A percentile compares a stretch with the other conserved stretches of the same genome.
Conservation (phyloP, 768 basidiomycete genomes). For the Sarcomyxa edulis region DNA sequence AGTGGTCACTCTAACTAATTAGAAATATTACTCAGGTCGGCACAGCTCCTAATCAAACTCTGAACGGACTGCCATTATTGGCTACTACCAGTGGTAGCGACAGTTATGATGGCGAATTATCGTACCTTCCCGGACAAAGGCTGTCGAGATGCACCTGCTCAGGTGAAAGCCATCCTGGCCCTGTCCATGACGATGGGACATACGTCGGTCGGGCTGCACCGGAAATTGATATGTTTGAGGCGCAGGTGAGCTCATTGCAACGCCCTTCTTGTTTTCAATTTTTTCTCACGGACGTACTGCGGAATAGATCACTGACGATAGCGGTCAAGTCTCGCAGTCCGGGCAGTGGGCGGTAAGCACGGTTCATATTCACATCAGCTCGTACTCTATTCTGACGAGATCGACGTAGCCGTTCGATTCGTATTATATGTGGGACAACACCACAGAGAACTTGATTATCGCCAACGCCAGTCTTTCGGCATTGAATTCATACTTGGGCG, state of each 20-base stretch:
- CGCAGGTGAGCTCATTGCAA: conserved; percentile 38
- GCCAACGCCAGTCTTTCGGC: conserved; percentile 44
- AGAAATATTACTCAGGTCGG: too few species aligned
- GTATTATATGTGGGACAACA: conserved; percentile 64
- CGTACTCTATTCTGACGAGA: conserved; percentile 2
- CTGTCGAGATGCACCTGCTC: conserved; percentile 84
- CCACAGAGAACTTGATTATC: conserved; percentile 53
- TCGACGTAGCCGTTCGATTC: conserved; percentile 69
- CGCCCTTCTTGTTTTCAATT: neutral
- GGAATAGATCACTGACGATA: conserved; percentile 31
- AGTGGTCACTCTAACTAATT: too few species aligned
- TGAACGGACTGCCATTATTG: conserved; percentile 61
- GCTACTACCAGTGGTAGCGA: conserved; percentile 57
- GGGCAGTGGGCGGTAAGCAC: conserved; percentile 74
- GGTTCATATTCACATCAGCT: neutral
- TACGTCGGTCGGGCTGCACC: conserved; percentile 82
- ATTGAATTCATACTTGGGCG: conserved; percentile 65
- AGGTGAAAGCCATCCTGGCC: conserved; percentile 82
- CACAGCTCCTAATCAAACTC: conserved; percentile 75
- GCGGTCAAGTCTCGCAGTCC: conserved; percentile 77
- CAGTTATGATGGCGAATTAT: conserved; percentile 41
- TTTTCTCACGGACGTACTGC: conserved; percentile 24
- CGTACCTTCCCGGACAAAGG: conserved; percentile 76
- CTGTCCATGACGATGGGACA: conserved; percentile 63
- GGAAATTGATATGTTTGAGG: conserved; percentile 90